phyloP scores from a whole-genome alignment of 129 eudicot genomes.

The Arctium lappa region DNA sequence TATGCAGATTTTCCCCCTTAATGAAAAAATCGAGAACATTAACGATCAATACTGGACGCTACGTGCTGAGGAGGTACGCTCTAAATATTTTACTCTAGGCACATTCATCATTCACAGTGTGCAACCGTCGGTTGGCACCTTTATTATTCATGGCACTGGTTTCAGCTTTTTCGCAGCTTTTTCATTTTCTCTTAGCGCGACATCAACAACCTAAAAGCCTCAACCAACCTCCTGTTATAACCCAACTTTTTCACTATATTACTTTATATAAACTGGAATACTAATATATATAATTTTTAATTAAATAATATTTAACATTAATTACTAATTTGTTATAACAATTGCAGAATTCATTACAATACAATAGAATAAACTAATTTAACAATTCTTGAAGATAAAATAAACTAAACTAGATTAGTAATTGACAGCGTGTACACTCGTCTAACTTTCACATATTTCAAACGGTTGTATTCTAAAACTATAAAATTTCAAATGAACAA shows the following conservation, averaged over 20 bases:
- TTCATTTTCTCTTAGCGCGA: too few relatives aligned
- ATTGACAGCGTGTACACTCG: not conserved
- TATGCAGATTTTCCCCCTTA: constrained; percentile 70
- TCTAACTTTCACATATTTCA: not conserved
- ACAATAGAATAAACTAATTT: not conserved
- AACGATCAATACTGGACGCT: constrained; percentile 91
- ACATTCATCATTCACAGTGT: not conserved
- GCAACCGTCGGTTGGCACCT: not conserved
- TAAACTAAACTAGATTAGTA: not conserved
- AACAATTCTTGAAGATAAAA: not conserved
- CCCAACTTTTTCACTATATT: too few relatives aligned
- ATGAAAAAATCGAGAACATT: constrained; percentile 78
- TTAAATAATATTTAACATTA: not conserved
- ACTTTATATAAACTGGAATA: not conserved
- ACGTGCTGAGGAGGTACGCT: constrained; percentile 90
- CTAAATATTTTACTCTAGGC: not conserved
- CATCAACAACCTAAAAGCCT: too few relatives aligned
- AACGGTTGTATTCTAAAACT: not conserved
- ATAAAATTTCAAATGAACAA: not conserved
- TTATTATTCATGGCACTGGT: too few relatives aligned
- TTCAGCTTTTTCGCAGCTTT: too few relatives aligned
- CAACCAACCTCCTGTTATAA: too few relatives aligned
- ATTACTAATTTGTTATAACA: not conserved
- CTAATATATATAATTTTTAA: not conserved
- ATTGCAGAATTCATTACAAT: not conserved